These are phyloP conservation scores for Blastobotrys capitulatus DNA, from an alignment of 1,139 yeast genomes.

Conservation along the genomic window DNA sequence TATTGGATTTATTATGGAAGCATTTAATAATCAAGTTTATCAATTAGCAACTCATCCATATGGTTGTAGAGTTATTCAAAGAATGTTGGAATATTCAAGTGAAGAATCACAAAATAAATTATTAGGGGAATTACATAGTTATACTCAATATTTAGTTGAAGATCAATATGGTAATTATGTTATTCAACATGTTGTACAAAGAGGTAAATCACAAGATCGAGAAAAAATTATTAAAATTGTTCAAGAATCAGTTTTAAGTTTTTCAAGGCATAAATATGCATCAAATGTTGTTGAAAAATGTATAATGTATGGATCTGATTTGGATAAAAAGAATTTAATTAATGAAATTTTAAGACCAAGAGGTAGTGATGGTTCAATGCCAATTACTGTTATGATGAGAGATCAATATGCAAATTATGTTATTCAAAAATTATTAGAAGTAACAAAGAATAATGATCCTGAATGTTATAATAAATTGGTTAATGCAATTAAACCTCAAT, in stretches of 20 bases:
- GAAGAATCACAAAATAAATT: constrained; percentile 54
- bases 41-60: constrained; percentile 93
- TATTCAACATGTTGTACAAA: constrained; percentile 88
- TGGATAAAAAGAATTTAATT: constrained; percentile 59
- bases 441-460: constrained; percentile 50
- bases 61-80: constrained; percentile 95
- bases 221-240: constrained; percentile 46
- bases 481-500: constrained; percentile 36
- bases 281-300: constrained; percentile 96
- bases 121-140: constrained; percentile 65
- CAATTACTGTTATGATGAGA: constrained; percentile 70
- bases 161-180: constrained; percentile 98
- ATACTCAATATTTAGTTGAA: constrained; percentile 73
- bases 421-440: constrained; percentile 87
- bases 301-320: constrained; percentile 61
- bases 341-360: constrained; percentile 52
- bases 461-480: constrained; percentile 44
- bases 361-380: constrained; percentile 28
- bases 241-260: constrained; percentile 59
- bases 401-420: constrained; percentile 98
- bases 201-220: constrained; percentile 56
- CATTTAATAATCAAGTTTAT: constrained; percentile 73
- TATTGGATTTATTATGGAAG: constrained; percentile 66
- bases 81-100: constrained; percentile 71
- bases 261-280: constrained; percentile 94